Evolutionary conservation across 2,329 filamentous ascomycete genomes (phyloP).

Genomic region (Paecilomyces dactylethromorphus): DNA sequence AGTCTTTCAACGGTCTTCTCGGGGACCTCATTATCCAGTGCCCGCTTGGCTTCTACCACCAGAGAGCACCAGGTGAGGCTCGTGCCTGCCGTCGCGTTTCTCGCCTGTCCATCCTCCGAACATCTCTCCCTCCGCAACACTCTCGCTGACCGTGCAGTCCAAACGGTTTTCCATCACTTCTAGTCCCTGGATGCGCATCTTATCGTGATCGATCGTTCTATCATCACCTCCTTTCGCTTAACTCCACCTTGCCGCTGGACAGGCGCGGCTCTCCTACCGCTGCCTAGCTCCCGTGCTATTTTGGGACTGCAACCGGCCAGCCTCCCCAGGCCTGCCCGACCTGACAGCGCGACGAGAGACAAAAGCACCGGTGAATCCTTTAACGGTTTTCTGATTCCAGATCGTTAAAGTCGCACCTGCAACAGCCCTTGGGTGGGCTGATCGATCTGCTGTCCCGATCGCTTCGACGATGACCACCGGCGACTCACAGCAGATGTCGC

Average conservation of each 20-base stretch:
- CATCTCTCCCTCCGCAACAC: not conserved
- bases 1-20: not conserved
- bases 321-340: constrained; percentile 16
- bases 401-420: not conserved
- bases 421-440: not conserved
- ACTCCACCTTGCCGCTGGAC: constrained; percentile 9
- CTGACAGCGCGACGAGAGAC: not conserved
- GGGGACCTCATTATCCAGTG: not conserved
- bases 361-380: not conserved
- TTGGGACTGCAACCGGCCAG: constrained; percentile 14
- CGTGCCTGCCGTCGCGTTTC: not conserved
- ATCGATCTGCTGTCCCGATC: constrained; percentile 1
- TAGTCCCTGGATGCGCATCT: constrained; percentile 2
- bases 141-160: not conserved
- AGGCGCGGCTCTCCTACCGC: constrained; percentile 11
- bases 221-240: constrained; percentile 2
- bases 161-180: constrained; percentile 1
- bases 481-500: constrained; percentile 28
- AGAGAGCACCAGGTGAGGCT: not conserved
- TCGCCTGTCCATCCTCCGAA: not conserved
- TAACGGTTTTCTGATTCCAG: not conserved
- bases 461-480: constrained; percentile 28
- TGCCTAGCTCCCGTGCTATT: constrained; percentile 19
- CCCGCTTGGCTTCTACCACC: too few species aligned
- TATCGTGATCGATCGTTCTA: not conserved